Conservation (phyloP, 2,329 filamentous ascomycete species). For the Fusarium continuum region DNA sequence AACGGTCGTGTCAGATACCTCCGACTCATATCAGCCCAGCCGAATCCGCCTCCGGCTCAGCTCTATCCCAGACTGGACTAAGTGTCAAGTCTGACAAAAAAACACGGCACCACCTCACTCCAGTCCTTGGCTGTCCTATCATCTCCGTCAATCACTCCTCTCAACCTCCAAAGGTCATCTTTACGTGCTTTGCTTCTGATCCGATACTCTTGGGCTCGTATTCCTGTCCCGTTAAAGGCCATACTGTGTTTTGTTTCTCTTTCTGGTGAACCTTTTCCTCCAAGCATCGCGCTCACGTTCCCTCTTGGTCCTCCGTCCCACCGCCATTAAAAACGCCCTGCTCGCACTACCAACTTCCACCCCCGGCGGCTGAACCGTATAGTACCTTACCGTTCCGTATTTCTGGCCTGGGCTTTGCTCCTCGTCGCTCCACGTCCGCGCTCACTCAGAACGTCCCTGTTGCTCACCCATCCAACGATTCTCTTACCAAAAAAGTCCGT, state of each 20-base stretch:
- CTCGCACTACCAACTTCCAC: slow-evolving; percentile 5
- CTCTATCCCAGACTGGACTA: slow-evolving; percentile 17
- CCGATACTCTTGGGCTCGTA: slow-evolving; percentile 39
- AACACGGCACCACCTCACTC: slow-evolving; percentile 21
- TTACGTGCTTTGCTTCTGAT: slow-evolving; percentile 10
- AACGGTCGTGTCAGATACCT: no score
- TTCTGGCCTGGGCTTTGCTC: slow-evolving; percentile 23
- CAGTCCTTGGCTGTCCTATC: slow-evolving; percentile 19
- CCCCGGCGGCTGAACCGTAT: slow-evolving; percentile 27
- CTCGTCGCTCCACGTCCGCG: slow-evolving; percentile 35
- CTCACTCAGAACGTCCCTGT: slow-evolving; percentile 35
- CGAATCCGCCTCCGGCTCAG: slow-evolving; percentile 27
- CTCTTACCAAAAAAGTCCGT: slow-evolving; percentile 30
- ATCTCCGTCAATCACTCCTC: background rate
- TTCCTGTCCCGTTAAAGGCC: slow-evolving; percentile 37
- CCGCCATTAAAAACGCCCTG: slow-evolving; percentile 39
- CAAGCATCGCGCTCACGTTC: slow-evolving; percentile 31
- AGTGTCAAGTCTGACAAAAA: slow-evolving; percentile 12
- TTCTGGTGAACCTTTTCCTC: slow-evolving; percentile 2
- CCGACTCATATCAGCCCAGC: slow-evolving; percentile 13
- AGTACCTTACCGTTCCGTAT: slow-evolving; percentile 21
- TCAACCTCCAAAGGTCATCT: slow-evolving; percentile 5
- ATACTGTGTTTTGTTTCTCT: slow-evolving; percentile 10
- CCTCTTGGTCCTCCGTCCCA: slow-evolving; percentile 38
- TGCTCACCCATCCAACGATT: slow-evolving; percentile 35